Evolutionary conservation across 805 yeast species (phyloP), one percentile per base, ranked within the genome.

Genomic region (Lachancea sp.): DNA sequence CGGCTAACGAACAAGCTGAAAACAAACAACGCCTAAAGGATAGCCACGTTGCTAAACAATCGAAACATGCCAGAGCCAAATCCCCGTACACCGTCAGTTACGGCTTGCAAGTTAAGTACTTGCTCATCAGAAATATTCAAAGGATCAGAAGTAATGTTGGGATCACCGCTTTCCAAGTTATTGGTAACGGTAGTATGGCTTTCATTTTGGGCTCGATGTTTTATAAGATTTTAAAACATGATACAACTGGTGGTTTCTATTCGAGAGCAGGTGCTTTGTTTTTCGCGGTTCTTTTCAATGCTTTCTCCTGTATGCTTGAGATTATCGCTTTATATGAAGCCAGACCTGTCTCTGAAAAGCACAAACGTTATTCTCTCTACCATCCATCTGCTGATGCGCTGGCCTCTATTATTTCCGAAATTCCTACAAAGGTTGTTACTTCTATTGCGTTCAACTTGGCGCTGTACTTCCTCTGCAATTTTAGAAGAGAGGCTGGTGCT

Each of bases 181-280:
- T 69, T 38, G 72, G 75, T 36, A 71, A 77, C 47, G 57, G 70
- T 9, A 50, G 67, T 8, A 76, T 78, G 77, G 76, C 78, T 22
- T 61, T 79, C 42, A 60, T 79, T 28, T 56, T 75, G 32, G 68
- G 79, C 23, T 78, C 84, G 2, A 69, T 79, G 48, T 79, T 76
- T 50, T 78, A 74, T 60, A 74, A 77, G 48, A 52, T 75, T 47
- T 58, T 55, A 46, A 37, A 42, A 21, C 34, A 48, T 7, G 45
- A 55, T 13, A 56, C 55, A 20, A 72, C 83, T 0, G 59, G 51
- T 0, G 69, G 77, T 2, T 72, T 78, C 48, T 77, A 70, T 55
- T 67, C 63, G 50, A 66, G 87, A 54, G 72, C 78, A 50, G 77
- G 86, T 30, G 71, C 80, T 34, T 65, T 83, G 69, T 83, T 83